phyloP scores from a whole-genome alignment of 441 rosid species.

The Croton laevigatus region DNA sequence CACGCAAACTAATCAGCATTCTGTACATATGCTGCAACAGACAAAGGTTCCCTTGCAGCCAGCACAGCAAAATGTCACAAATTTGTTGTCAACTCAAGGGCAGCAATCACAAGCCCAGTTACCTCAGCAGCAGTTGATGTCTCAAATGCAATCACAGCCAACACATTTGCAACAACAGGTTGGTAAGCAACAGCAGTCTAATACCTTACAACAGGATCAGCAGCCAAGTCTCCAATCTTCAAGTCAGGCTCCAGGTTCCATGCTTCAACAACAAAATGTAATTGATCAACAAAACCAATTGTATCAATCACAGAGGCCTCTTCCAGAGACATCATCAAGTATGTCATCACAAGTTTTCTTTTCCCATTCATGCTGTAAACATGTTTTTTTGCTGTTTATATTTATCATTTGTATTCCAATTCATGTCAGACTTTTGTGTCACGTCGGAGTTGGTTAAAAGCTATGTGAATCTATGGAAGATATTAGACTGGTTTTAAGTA shows the following conservation, averaged over 20 bases:
- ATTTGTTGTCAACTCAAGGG: slow-evolving; percentile 58
- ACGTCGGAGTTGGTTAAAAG: background rate
- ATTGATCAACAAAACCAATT: slow-evolving; percentile 88
- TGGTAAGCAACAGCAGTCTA: slow-evolving; percentile 59
- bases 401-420: background rate
- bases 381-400: slow-evolving; percentile 15
- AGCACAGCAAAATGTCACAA: slow-evolving; percentile 50
- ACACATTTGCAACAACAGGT: slow-evolving; percentile 67
- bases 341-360: slow-evolving; percentile 29
- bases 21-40: slow-evolving; percentile 64
- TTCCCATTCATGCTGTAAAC: slow-evolving; percentile 7
- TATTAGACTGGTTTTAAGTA: background rate
- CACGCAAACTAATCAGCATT: slow-evolving; percentile 72
- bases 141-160: slow-evolving; percentile 55
- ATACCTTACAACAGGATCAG: slow-evolving; percentile 61
- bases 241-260: slow-evolving; percentile 64
- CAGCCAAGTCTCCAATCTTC: slow-evolving; percentile 78
- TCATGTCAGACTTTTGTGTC: background rate
- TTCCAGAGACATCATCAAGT: slow-evolving; percentile 81
- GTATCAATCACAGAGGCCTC: slow-evolving; percentile 69
- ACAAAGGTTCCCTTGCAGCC: slow-evolving; percentile 49
- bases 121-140: slow-evolving; percentile 52
- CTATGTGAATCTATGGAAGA: slow-evolving; percentile 1
- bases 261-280: slow-evolving; percentile 74
- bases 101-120: slow-evolving; percentile 52